Conservation (phyloP, 106 monocot species). For the Gastrodia elata region DNA sequence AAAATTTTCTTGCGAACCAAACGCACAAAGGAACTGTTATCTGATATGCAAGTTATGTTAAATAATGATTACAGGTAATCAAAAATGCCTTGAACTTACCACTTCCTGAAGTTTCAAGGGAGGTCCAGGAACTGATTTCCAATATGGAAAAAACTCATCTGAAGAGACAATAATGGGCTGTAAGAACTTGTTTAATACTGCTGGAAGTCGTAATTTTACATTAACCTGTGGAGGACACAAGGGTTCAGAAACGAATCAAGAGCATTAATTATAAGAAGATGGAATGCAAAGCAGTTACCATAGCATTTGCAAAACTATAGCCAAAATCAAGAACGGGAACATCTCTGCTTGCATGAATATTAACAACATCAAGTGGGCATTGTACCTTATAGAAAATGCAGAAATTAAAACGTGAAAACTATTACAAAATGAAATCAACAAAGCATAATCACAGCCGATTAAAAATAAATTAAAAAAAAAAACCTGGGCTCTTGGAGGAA, state of each 20-base stretch:
- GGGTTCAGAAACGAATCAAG: neutral
- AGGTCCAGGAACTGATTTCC: conserved; percentile 86
- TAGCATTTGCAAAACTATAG: conserved; percentile 62
- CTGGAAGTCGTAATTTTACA: conserved; percentile 75
- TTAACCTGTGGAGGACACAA: conserved; percentile 45
- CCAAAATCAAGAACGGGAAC: conserved; percentile 90
- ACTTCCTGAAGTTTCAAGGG: conserved; percentile 99
- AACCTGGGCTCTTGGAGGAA: conserved; percentile 99
- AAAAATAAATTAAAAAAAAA: neutral
- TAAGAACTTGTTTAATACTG: conserved; percentile 82
- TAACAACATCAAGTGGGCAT: conserved; percentile 88
- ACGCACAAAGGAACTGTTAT: neutral
- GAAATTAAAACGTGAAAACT: neutral
- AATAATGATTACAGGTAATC: neutral
- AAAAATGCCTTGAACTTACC: conserved; percentile 21
- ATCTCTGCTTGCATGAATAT: conserved; percentile 88
- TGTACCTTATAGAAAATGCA: conserved; percentile 54
- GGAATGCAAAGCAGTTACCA: conserved; percentile 21
- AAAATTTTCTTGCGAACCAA: neutral
- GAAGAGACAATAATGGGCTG: conserved; percentile 61
- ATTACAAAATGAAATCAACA: neutral
- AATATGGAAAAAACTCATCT: conserved; percentile 91
- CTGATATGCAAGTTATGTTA: neutral
- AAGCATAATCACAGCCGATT: neutral
- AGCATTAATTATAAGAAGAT: too few species aligned